A percentile compares a stretch with the other conserved stretches of the same genome.
Evolutionary conservation across 2,329 filamentous ascomycete species (phyloP).

Genomic region (Colletotrichum sp.): DNA sequence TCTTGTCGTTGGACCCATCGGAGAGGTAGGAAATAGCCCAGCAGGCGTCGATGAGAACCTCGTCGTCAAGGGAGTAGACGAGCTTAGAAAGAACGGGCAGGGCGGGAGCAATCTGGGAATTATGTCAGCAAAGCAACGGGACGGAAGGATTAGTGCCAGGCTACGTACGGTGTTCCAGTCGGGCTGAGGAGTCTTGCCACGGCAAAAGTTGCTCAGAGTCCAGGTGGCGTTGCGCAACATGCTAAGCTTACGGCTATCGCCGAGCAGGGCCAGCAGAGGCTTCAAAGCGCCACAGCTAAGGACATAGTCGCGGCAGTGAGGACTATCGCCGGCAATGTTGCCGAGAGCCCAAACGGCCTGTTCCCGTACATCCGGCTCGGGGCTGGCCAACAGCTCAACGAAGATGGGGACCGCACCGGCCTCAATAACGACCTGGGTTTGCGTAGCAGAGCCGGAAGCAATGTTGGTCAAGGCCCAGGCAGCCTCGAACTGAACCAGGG

Average conservation of each 20-base stretch:
- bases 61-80: slow-evolving; percentile 97
- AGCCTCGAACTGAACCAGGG: slow-evolving; percentile 97
- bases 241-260: slow-evolving; percentile 97
- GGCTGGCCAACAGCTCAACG: slow-evolving; percentile 92
- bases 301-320: slow-evolving; percentile 96
- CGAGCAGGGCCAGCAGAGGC: slow-evolving; percentile 86
- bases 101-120: slow-evolving; percentile 82
- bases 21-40: slow-evolving; percentile 99
- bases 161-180: slow-evolving; percentile 91
- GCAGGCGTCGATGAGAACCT: slow-evolving; percentile 98
- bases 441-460: slow-evolving; percentile 92
- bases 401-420: slow-evolving; percentile 98
- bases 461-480: slow-evolving; percentile 99
- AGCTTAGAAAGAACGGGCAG: slow-evolving; percentile 95
- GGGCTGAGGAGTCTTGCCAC: slow-evolving; percentile 98
- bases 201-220: slow-evolving; percentile 99
- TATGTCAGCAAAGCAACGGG: not conserved
- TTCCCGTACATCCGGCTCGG: slow-evolving; percentile 96
- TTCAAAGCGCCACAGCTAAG: slow-evolving; percentile 89
- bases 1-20: slow-evolving; percentile 98
- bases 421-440: slow-evolving; percentile 99
- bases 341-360: slow-evolving; percentile 98
- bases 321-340: slow-evolving; percentile 98
- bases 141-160: not conserved
- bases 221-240: slow-evolving; percentile 99